Conservation (phyloP, 768 basidiomycete species). For the Suillus discolor region DNA sequence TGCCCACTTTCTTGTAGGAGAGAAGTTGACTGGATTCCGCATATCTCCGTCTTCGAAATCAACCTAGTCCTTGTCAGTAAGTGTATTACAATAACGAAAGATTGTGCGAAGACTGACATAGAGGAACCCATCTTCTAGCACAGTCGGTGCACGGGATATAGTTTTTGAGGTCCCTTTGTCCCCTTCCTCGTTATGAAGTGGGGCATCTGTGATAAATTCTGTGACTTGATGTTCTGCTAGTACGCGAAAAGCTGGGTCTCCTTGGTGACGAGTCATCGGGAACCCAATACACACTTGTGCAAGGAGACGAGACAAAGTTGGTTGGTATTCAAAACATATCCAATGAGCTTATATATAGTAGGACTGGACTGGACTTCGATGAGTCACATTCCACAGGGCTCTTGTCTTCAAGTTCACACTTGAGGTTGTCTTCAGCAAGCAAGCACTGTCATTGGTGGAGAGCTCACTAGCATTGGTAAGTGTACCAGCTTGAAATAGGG, state of each 20-base stretch:
- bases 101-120: slow-evolving; percentile 13
- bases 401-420: background rate
- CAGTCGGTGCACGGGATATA: background rate
- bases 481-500: background rate
- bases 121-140: slow-evolving; percentile 10
- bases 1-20: slow-evolving; percentile 42
- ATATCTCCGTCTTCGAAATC: slow-evolving; percentile 42
- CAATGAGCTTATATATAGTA: background rate
- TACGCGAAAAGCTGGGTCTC: background rate
- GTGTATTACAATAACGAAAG: background rate
- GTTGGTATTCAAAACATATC: background rate
- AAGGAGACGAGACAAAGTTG: background rate
- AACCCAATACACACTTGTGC: background rate
- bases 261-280: background rate
- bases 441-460: background rate
- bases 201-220: background rate
- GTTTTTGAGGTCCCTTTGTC: background rate
- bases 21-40: slow-evolving; percentile 44
- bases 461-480: background rate
- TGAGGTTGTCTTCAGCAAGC: background rate
- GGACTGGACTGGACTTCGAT: background rate
- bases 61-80: slow-evolving; percentile 30
- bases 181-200: too few species aligned
- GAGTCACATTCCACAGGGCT: background rate
- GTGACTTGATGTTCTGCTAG: background rate